A percentile compares a stretch with the other conserved stretches of the same genome.
These are phyloP conservation scores for Gastrodia elata DNA, from an alignment of 106 monocot species.

Conservation along the genomic window DNA sequence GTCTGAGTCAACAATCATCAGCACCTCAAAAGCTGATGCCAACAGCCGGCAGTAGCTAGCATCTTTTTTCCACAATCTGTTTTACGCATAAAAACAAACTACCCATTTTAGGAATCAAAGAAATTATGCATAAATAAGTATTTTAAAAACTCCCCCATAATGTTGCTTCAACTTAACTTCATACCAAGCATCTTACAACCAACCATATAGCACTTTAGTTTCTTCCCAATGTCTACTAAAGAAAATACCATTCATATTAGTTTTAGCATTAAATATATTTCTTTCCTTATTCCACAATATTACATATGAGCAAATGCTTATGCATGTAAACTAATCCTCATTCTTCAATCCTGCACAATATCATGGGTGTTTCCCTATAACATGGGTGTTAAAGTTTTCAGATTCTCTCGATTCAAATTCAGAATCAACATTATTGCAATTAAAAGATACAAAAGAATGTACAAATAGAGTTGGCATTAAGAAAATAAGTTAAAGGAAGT, in stretches of 20 bases:
- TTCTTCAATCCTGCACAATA: not conserved
- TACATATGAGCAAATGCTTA: not conserved
- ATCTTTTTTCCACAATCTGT: too few species aligned
- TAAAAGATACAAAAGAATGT: not conserved
- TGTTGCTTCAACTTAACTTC: too few species aligned
- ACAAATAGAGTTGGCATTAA: not conserved
- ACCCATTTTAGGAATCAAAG: too few species aligned
- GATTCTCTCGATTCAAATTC: not conserved
- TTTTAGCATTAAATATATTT: not conserved
- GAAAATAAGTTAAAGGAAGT: not conserved
- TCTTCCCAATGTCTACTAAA: not conserved
- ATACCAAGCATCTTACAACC: not conserved
- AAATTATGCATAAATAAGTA: too few species aligned
- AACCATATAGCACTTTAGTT: not conserved
- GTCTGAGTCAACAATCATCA: too few species aligned
- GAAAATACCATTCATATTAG: not conserved
- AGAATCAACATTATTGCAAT: not conserved
- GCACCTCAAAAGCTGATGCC: too few species aligned
- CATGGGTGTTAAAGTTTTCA: not conserved
- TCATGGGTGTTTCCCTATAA: not conserved
- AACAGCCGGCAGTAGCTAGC: too few species aligned
- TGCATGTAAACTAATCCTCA: not conserved
- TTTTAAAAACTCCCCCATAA: too few species aligned
- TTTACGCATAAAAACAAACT: too few species aligned
- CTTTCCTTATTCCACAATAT: not conserved